These are phyloP conservation scores for Vitis amurensis DNA, from an alignment of 164 flowering plant species.

Conservation along the genomic window DNA sequence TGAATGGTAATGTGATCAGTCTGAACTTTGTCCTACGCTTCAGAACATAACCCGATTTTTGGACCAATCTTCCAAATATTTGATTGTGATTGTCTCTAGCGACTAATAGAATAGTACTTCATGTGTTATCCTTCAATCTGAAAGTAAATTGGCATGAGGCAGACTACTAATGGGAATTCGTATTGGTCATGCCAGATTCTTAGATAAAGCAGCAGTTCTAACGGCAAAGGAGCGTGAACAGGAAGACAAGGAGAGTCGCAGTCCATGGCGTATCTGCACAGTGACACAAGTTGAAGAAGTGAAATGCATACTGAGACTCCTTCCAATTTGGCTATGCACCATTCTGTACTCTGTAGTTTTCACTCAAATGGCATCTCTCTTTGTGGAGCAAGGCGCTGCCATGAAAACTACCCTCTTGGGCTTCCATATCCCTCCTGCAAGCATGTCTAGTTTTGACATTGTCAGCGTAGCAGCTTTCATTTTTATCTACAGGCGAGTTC, in stretches of 20 bases:
- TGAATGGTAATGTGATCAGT: too few species aligned
- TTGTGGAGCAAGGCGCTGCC: slow-evolving; percentile 75
- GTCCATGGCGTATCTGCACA: slow-evolving; percentile 60
- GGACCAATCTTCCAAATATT: background rate
- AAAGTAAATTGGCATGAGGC: too few species aligned
- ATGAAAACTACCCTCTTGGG: slow-evolving; percentile 44
- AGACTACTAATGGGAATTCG: background rate
- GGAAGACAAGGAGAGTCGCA: background rate
- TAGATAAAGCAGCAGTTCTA: slow-evolving; percentile 62
- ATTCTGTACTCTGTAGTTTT: slow-evolving; percentile 68
- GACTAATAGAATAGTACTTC: too few species aligned
- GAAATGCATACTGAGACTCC: slow-evolving; percentile 63
- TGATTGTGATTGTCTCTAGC: background rate
- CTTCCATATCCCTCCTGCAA: slow-evolving; percentile 66
- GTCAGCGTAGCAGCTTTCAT: slow-evolving; percentile 58
- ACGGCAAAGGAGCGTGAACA: slow-evolving; percentile 24
- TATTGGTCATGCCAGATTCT: slow-evolving; percentile 34
- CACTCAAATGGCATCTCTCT: slow-evolving; percentile 79
- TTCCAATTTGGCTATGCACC: slow-evolving; percentile 79
- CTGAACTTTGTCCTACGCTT: too few species aligned
- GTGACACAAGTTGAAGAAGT: slow-evolving; percentile 82
- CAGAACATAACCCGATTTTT: background rate
- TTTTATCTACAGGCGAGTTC: slow-evolving; percentile 44
- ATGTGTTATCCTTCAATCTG: too few species aligned
- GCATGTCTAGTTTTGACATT: slow-evolving; percentile 79